A percentile compares a stretch with the other conserved stretches of the same genome.
Conservation (phyloP, 495 filamentous ascomycete species). For the Platismatia glauca region DNA sequence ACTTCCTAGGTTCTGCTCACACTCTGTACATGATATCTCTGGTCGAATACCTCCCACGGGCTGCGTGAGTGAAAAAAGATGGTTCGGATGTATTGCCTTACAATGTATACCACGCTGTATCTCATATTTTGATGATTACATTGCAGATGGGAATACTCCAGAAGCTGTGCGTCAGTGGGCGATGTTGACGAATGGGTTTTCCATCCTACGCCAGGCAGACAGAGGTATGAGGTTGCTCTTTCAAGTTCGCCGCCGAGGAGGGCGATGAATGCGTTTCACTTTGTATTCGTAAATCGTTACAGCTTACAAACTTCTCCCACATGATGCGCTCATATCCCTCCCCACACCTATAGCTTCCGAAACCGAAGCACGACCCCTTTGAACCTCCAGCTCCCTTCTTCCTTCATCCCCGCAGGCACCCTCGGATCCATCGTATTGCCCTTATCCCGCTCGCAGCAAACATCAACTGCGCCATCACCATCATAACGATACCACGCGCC, state of each 20-base stretch:
- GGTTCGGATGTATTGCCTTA: neutral
- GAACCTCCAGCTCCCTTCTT: no score
- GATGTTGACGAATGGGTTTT: neutral
- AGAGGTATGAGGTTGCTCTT: neutral
- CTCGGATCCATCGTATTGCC: no score
- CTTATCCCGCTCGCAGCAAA: no score
- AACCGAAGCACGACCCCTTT: no score
- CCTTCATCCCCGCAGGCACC: no score
- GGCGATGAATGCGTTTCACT: neutral
- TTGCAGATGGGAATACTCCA: neutral
- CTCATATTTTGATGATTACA: neutral
- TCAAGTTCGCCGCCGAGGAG: neutral
- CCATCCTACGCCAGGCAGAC: neutral
- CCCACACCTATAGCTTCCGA: no score
- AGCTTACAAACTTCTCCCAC: neutral
- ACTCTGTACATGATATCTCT: neutral
- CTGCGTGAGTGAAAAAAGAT: neutral
- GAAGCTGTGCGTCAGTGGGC: neutral
- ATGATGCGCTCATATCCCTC: neutral
- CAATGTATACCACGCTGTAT: slow-evolving; percentile 1
- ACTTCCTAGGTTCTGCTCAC: slow-evolving; percentile 1
- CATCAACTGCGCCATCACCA: no score
- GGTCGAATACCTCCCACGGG: neutral
- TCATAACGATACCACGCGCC: no score
- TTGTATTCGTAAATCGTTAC: neutral